Conservation (phyloP, 2,329 filamentous ascomycete species). For the Emericellopsis atlantica region DNA sequence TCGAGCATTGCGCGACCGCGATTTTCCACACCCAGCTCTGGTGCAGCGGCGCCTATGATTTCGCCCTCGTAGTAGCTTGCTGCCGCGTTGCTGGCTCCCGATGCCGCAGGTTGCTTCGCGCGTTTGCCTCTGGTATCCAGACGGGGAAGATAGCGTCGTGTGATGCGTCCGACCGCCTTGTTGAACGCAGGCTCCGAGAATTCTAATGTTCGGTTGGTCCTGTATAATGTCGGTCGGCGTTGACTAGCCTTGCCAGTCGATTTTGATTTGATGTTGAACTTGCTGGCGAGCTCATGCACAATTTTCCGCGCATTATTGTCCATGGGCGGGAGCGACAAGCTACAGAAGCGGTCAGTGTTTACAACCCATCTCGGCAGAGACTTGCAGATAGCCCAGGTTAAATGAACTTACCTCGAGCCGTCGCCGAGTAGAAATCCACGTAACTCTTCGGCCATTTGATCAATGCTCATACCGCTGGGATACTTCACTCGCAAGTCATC, state of each 20-base stretch:
- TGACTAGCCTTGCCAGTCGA: slow-evolving; percentile 62
- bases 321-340: slow-evolving; percentile 72
- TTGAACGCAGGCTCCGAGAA: slow-evolving; percentile 47
- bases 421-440: slow-evolving; percentile 53
- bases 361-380: neutral
- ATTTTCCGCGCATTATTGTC: slow-evolving; percentile 63
- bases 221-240: slow-evolving; percentile 66
- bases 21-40: slow-evolving; percentile 73
- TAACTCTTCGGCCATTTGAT: slow-evolving; percentile 62
- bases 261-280: slow-evolving; percentile 70
- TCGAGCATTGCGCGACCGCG: slow-evolving; percentile 79
- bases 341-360: slow-evolving; percentile 15
- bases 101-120: slow-evolving; percentile 7
- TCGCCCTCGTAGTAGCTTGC: slow-evolving; percentile 70
- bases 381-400: neutral
- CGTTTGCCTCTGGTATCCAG: slow-evolving; percentile 21
- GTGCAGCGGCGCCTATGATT: slow-evolving; percentile 71
- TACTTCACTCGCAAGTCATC: slow-evolving; percentile 60
- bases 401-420: slow-evolving; percentile 43
- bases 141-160: slow-evolving; percentile 42
- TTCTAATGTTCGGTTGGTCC: slow-evolving; percentile 52
- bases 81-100: slow-evolving; percentile 14
- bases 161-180: slow-evolving; percentile 29
- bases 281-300: slow-evolving; percentile 66
- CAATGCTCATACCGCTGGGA: slow-evolving; percentile 54